Conservation (phyloP, 345 rosid species). For the Arabidopsis arenosa region DNA sequence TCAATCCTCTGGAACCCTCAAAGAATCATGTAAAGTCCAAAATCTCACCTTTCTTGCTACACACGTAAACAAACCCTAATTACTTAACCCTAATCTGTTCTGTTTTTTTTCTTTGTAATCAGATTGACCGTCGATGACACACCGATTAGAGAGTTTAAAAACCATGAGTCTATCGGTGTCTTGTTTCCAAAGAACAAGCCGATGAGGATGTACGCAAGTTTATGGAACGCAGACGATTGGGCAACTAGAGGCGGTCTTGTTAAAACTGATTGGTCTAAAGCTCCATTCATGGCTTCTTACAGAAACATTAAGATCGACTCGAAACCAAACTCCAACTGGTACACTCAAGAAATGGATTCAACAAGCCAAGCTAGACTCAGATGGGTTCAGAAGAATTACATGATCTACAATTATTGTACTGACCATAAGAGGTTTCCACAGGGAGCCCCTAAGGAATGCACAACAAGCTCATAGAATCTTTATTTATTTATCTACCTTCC, state of each 20-base stretch:
- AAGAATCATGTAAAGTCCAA: conserved; percentile 44
- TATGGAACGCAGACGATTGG: conserved; percentile 73
- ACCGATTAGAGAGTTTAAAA: conserved; percentile 67
- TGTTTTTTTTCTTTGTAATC: not conserved
- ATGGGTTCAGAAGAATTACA: conserved; percentile 60
- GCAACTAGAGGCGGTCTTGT: conserved; percentile 68
- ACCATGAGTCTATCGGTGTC: conserved; percentile 55
- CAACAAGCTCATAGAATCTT: conserved; percentile 18
- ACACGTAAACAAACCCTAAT: conserved; percentile 20
- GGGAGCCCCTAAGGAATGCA: conserved; percentile 47
- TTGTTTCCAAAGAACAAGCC: conserved; percentile 64
- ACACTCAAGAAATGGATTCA: conserved; percentile 51
- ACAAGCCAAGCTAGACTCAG: conserved; percentile 49
- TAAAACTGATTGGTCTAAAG: conserved; percentile 62
- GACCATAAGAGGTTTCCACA: conserved; percentile 50
- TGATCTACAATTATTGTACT: conserved; percentile 53
- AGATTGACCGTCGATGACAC: conserved; percentile 61
- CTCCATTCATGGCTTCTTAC: conserved; percentile 55
- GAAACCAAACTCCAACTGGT: conserved; percentile 46
- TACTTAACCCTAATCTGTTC: not conserved
- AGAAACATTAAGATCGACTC: conserved; percentile 48
- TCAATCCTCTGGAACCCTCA: conserved; percentile 57
- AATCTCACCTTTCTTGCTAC: conserved; percentile 3
- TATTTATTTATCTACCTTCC: conserved; percentile 19
- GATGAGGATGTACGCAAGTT: conserved; percentile 63